Evolutionary conservation across 1,139 yeast genomes (phyloP).

Genomic region (Hansenula sp.): DNA sequence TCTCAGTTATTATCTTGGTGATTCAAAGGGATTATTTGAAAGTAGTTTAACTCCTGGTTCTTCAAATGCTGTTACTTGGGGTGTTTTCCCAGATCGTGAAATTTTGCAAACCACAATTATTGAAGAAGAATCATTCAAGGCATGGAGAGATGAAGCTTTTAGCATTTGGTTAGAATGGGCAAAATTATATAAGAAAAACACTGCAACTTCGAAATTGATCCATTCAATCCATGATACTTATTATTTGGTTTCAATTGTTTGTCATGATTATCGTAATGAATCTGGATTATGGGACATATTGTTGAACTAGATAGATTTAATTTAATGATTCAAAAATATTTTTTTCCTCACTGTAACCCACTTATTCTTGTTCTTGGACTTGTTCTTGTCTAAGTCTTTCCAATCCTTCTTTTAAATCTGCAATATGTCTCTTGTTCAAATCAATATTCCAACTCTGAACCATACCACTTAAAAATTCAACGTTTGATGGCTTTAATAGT

Average conservation of each 20-base stretch:
- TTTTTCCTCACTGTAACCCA: too few species aligned
- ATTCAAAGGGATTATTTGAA: slow-evolving; percentile 48
- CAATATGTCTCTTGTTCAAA: slow-evolving; percentile 24
- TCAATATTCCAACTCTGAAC: slow-evolving; percentile 28
- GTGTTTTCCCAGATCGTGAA: slow-evolving; percentile 90
- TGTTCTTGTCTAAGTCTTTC: slow-evolving; percentile 1
- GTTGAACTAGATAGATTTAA: slow-evolving; percentile 20
- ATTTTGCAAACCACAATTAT: slow-evolving; percentile 90
- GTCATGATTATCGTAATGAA: slow-evolving; percentile 77
- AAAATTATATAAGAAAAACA: slow-evolving; percentile 51
- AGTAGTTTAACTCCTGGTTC: slow-evolving; percentile 52
- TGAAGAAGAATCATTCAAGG: slow-evolving; percentile 81
- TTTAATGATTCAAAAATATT: background rate
- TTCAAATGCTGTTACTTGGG: slow-evolving; percentile 92
- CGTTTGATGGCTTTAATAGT: slow-evolving; percentile 14
- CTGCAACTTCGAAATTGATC: slow-evolving; percentile 53
- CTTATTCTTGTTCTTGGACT: background rate
- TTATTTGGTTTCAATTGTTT: slow-evolving; percentile 75
- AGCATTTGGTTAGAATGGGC: slow-evolving; percentile 92
- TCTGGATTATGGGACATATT: slow-evolving; percentile 74
- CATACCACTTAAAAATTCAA: slow-evolving; percentile 29
- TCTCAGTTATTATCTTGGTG: slow-evolving; percentile 73
- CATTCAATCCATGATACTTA: slow-evolving; percentile 57
- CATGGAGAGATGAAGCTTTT: slow-evolving; percentile 98
- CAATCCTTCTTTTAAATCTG: slow-evolving; percentile 20